Conservation (phyloP, 176 grass and related monocot species). For the Puya raimondii region DNA sequence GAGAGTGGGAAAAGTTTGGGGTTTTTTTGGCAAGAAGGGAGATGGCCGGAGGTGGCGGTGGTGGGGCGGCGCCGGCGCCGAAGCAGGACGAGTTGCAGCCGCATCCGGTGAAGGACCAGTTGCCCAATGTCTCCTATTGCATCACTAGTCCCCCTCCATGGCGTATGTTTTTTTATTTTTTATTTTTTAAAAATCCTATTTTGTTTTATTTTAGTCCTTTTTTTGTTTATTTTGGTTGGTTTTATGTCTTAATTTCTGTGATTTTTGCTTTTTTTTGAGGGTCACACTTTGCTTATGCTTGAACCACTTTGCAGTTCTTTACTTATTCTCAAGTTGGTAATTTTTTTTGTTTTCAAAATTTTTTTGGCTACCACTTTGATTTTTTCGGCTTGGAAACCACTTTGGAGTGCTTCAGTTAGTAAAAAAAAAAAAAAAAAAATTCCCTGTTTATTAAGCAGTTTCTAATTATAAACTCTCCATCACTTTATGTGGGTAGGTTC, state of each 20-base stretch:
- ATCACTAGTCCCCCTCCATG: slow-evolving; percentile 97
- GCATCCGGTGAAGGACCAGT: slow-evolving; percentile 92
- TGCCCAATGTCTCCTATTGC: slow-evolving; percentile 76
- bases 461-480: no score
- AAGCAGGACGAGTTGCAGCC: slow-evolving; percentile 95
- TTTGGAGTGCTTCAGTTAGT: no score
- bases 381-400: neutral
- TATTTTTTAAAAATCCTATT: neutral
- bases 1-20: neutral
- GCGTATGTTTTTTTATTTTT: slow-evolving; percentile 39
- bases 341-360: neutral
- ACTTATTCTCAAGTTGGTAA: neutral
- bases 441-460: no score
- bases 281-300: neutral
- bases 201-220: neutral
- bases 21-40: slow-evolving; percentile 4
- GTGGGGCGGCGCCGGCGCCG: slow-evolving; percentile 48
- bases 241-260: neutral
- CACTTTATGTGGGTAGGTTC: no score
- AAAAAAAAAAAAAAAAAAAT: no score
- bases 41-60: slow-evolving; percentile 49
- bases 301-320: neutral
- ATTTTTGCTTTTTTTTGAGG: neutral
- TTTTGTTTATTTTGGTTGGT: neutral
- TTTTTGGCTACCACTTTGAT: neutral